Conservation (phyloP, 106 monocot species). For the Xerophyta viscosa region DNA sequence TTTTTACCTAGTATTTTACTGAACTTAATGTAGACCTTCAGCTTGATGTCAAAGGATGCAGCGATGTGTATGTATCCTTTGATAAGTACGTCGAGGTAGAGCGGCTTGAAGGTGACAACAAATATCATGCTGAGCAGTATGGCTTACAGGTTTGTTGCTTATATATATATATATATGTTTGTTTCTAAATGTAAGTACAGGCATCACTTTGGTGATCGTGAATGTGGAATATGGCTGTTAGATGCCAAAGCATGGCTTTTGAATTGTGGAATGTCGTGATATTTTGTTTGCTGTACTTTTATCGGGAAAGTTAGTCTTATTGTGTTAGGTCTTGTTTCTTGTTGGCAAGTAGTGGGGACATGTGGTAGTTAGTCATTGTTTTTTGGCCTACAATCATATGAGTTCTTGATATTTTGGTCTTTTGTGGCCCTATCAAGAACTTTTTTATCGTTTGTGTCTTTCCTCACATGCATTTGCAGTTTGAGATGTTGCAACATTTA, state of each 20-base stretch:
- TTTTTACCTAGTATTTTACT: too few species aligned
- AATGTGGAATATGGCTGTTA: not conserved
- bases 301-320: too few species aligned
- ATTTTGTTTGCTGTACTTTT: too few species aligned
- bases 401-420: not conserved
- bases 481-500: not conserved
- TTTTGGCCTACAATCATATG: too few species aligned
- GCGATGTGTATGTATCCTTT: constrained; percentile 93
- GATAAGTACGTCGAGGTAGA: constrained; percentile 96
- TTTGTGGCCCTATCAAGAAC: too few species aligned
- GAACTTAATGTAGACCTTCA: constrained; percentile 46
- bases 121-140: constrained; percentile 86
- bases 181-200: too few species aligned
- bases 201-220: too few species aligned
- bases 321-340: not conserved
- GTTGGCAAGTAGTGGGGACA: not conserved
- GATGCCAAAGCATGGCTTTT: too few species aligned
- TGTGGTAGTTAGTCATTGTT: not conserved
- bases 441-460: not conserved
- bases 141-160: constrained; percentile 67
- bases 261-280: too few species aligned
- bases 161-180: not conserved
- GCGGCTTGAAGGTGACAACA: constrained; percentile 86
- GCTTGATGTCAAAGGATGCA: constrained; percentile 87
- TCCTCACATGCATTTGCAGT: not conserved